Percentiles rank a stretch among this genome's conserved stretches.
Conservation (phyloP, 2,329 filamentous ascomycete genomes). For the Aspergillus tamarii region DNA sequence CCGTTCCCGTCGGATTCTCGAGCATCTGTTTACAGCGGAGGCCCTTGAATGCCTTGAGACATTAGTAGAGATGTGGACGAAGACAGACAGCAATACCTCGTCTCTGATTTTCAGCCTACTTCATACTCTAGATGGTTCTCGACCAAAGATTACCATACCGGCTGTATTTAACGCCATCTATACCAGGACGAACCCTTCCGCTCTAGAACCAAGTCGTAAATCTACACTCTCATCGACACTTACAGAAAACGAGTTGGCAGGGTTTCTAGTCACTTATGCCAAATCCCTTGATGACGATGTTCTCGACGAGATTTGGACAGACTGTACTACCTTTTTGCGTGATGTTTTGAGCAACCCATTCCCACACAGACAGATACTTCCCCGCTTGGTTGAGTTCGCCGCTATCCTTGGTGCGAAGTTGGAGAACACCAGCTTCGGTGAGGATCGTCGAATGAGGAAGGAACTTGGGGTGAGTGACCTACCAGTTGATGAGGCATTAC, state of each 20-base stretch:
- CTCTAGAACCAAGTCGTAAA: conserved; percentile 76
- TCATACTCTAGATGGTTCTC: conserved; percentile 86
- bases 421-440: conserved; percentile 96
- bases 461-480: conserved; percentile 74
- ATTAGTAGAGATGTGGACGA: conserved; percentile 80
- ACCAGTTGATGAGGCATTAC: neutral
- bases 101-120: conserved; percentile 80
- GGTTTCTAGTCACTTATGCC: conserved; percentile 89
- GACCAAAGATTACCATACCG: conserved; percentile 88
- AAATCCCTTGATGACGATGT: conserved; percentile 91
- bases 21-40: conserved; percentile 91
- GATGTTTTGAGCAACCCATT: conserved; percentile 93
- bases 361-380: conserved; percentile 87
- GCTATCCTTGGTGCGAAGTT: conserved; percentile 91
- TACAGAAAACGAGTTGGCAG: conserved; percentile 79
- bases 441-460: conserved; percentile 87
- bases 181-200: conserved; percentile 83
- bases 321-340: conserved; percentile 86
- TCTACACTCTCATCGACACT: conserved; percentile 87
- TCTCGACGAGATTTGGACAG: conserved; percentile 96
- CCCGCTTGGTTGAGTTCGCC: conserved; percentile 83
- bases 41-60: conserved; percentile 93
- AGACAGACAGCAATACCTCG: conserved; percentile 54
- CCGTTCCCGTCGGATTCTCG: conserved; percentile 80
- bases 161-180: conserved; percentile 96